These are phyloP conservation scores for Phellopilus nigrolimitatus DNA, from an alignment of 1,284 basidiomycete genomes.

Conservation along the genomic window DNA sequence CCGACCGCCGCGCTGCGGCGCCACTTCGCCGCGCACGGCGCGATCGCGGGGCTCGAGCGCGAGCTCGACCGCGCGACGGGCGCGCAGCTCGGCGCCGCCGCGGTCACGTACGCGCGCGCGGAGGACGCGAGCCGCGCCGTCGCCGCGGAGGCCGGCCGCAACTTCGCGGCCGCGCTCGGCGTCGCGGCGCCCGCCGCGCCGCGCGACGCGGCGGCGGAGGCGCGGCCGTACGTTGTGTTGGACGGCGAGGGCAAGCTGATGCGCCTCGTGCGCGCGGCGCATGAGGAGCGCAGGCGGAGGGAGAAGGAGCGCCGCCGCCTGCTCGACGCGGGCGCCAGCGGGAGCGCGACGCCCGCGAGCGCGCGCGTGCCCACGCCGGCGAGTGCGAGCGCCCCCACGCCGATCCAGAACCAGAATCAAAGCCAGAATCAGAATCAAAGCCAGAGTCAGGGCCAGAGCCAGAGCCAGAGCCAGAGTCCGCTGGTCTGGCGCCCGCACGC, in stretches of 20 bases:
- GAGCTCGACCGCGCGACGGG: slow-evolving; percentile 81
- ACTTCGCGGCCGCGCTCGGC: slow-evolving; percentile 26
- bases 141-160: slow-evolving; percentile 55
- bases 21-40: slow-evolving; percentile 67
- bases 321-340: slow-evolving; percentile 8
- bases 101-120: slow-evolving; percentile 61
- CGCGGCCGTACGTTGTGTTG: slow-evolving; percentile 56
- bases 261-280: slow-evolving; percentile 54
- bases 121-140: slow-evolving; percentile 63
- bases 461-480: not conserved
- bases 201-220: too few relatives aligned
- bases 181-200: too few relatives aligned
- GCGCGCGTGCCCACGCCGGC: slow-evolving; percentile 18
- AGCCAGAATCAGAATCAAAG: too few relatives aligned
- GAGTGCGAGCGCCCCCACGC: slow-evolving; percentile 19
- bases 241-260: slow-evolving; percentile 58
- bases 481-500: not conserved
- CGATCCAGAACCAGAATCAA: not conserved
- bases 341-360: too few relatives aligned
- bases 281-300: slow-evolving; percentile 49
- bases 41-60: slow-evolving; percentile 67
- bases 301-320: slow-evolving; percentile 43
- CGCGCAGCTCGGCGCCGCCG: slow-evolving; percentile 78
- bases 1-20: slow-evolving; percentile 61
- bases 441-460: too few relatives aligned